These are phyloP conservation scores for Pachyrhizus erosus DNA, from an alignment of 306 rosid genomes.

Conservation along the genomic window DNA sequence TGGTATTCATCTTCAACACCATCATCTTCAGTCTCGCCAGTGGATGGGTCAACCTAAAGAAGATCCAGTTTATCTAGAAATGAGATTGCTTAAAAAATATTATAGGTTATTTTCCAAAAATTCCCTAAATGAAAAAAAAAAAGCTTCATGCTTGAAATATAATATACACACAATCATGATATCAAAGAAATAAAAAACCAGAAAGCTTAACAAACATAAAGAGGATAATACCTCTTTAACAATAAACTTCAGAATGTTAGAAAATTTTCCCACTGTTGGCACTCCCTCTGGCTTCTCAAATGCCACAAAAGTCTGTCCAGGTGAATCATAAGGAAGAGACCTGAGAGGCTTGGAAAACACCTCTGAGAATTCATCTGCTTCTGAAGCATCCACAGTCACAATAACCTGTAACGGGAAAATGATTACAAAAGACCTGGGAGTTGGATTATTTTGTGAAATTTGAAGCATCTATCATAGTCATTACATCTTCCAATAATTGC, in stretches of 20 bases:
- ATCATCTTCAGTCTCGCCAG: constrained; percentile 91
- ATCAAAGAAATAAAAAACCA: constrained; percentile 11
- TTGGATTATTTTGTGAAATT: constrained; percentile 25
- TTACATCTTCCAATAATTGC: constrained; percentile 91
- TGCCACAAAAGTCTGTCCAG: constrained; percentile 92
- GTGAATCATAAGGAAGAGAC: constrained; percentile 95
- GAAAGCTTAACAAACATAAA: constrained; percentile 18
- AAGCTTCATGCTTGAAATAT: constrained; percentile 26
- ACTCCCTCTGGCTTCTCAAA: constrained; percentile 91
- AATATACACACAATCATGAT: not conserved
- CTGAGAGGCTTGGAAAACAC: constrained; percentile 79
- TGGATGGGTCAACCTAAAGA: constrained; percentile 77
- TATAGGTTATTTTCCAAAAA: constrained; percentile 22
- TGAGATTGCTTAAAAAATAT: constrained; percentile 37
- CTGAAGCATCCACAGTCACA: constrained; percentile 84
- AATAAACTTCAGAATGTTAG: constrained; percentile 76
- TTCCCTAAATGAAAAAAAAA: constrained; percentile 32
- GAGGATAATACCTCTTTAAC: constrained; percentile 79
- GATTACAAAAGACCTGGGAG: constrained; percentile 39
- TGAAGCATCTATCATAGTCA: constrained; percentile 22
- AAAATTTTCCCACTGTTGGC: constrained; percentile 80
- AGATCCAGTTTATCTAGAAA: constrained; percentile 35
- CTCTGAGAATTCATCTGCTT: constrained; percentile 86
- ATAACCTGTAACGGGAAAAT: constrained; percentile 66
- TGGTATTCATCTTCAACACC: constrained; percentile 97